These are phyloP conservation scores for Phytophthora pisi DNA, from an alignment of 352 stramenopile genomes.

Conservation along the genomic window DNA sequence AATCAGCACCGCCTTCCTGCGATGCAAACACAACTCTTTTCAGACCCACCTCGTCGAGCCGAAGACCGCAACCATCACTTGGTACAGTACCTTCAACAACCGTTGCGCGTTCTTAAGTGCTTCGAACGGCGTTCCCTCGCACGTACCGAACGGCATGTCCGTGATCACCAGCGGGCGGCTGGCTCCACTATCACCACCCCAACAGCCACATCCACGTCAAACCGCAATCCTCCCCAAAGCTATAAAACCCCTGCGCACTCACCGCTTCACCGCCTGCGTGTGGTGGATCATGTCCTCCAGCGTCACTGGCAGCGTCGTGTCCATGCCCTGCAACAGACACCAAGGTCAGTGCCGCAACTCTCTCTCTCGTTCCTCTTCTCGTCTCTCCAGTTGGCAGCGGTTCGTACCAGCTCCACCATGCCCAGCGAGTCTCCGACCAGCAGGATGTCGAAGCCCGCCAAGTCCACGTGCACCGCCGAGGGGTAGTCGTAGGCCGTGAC, in stretches of 20 bases:
- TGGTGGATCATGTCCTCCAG: conserved; percentile 99
- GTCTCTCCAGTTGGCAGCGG: too few relatives aligned
- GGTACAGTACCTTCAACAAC: conserved; percentile 78
- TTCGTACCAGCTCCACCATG: conserved; percentile 97
- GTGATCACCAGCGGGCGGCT: conserved; percentile 93
- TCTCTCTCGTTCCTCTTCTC: too few relatives aligned
- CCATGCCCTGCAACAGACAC: conserved; percentile 62
- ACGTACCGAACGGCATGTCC: conserved; percentile 99
- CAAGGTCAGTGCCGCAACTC: background rate
- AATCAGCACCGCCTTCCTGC: conserved; percentile 96
- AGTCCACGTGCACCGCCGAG: conserved; percentile 96
- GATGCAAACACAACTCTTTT: background rate
- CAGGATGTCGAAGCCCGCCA: conserved; percentile 97
- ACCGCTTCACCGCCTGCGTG: conserved; percentile 94
- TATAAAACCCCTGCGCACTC: conserved; percentile 1
- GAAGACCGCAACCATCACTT: background rate
- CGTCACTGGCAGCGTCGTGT: conserved; percentile 93
- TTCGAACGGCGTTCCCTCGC: conserved; percentile 92
- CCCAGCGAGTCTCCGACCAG: conserved; percentile 98
- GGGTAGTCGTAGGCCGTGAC: conserved; percentile 99
- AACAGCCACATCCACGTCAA: background rate
- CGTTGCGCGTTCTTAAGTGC: conserved; percentile 96
- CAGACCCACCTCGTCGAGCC: background rate
- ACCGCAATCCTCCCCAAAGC: too few relatives aligned
- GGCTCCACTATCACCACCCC: conserved; percentile 52